These are phyloP conservation scores for Debaryomyces maramus DNA, from an alignment of 805 yeast genomes.

Conservation along the genomic window DNA sequence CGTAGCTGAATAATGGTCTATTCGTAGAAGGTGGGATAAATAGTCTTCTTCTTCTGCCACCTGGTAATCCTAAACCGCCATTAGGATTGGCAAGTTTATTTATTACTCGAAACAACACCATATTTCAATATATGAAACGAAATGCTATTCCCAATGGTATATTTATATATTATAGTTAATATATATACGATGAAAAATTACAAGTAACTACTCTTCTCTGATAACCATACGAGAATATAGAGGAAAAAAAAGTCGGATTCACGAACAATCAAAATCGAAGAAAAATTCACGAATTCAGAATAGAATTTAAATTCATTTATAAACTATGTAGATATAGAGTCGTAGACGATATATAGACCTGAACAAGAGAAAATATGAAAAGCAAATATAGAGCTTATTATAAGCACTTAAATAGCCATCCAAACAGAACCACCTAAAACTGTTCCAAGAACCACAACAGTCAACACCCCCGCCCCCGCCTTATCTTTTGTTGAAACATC, in stretches of 20 bases:
- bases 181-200: too few species aligned
- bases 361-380: too few species aligned
- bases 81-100: slow-evolving; percentile 43
- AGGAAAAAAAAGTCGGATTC: too few species aligned
- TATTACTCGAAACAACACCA: slow-evolving; percentile 43
- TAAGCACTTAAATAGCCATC: slow-evolving; percentile 71
- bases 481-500: slow-evolving; percentile 61
- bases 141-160: too few species aligned
- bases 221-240: too few species aligned
- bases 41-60: slow-evolving; percentile 39
- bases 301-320: too few species aligned
- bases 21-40: slow-evolving; percentile 47
- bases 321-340: too few species aligned
- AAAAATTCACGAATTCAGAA: slow-evolving; percentile 45
- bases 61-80: slow-evolving; percentile 28
- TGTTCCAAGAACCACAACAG: slow-evolving; percentile 67
- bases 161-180: too few species aligned
- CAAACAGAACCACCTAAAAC: slow-evolving; percentile 71
- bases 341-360: too few species aligned
- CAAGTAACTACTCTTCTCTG: too few species aligned
- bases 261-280: slow-evolving; percentile 54
- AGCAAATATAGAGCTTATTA: too few species aligned
- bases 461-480: slow-evolving; percentile 89
- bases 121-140: slow-evolving; percentile 8
- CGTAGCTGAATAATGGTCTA: slow-evolving; percentile 41